Evolutionary conservation across 371 early-diverging fungal genomes (phyloP).

Genomic region (Apophysomyces ossiformis): DNA sequence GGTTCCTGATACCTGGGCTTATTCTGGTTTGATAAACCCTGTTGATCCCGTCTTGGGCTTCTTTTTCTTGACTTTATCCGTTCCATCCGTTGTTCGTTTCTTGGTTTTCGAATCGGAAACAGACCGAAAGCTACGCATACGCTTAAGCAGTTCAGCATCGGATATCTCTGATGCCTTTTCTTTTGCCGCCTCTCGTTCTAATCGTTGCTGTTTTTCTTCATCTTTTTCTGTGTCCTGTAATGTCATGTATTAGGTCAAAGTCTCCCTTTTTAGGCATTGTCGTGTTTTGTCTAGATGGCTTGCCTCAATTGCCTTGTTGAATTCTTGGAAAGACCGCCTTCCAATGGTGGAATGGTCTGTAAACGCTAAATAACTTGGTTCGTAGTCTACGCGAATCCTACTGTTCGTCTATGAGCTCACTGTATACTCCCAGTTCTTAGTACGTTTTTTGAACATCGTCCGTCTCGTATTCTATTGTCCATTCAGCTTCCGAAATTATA

Average conservation of each 20-base stretch:
- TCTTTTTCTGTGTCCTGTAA: slow-evolving; percentile 18
- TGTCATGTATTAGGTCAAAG: not conserved
- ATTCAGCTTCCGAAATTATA: slow-evolving; percentile 62
- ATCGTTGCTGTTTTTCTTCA: slow-evolving; percentile 23
- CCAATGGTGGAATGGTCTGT: slow-evolving; percentile 41
- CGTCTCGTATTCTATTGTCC: slow-evolving; percentile 54
- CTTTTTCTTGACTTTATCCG: not conserved
- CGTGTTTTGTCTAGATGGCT: not conserved
- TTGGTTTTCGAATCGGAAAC: slow-evolving; percentile 20
- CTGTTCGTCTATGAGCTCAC: slow-evolving; percentile 22
- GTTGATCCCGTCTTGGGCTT: slow-evolving; percentile 15
- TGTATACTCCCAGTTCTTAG: not conserved
- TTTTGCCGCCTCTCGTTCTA: slow-evolving; percentile 29
- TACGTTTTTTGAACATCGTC: slow-evolving; percentile 56
- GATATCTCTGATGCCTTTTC: slow-evolving; percentile 20
- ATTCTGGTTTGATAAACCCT: slow-evolving; percentile 33
- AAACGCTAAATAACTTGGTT: slow-evolving; percentile 56
- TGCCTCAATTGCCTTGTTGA: slow-evolving; percentile 55
- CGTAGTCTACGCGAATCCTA: slow-evolving; percentile 55
- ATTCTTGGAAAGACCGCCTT: slow-evolving; percentile 55
- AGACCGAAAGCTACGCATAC: slow-evolving; percentile 28
- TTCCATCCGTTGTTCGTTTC: slow-evolving; percentile 14
- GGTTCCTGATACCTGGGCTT: not conserved
- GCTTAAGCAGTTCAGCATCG: slow-evolving; percentile 30
- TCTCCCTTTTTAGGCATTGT: not conserved